Evolutionary conservation across 75 land plant genomes (phyloP).

Genomic region (Adiantum capillusveneris): DNA sequence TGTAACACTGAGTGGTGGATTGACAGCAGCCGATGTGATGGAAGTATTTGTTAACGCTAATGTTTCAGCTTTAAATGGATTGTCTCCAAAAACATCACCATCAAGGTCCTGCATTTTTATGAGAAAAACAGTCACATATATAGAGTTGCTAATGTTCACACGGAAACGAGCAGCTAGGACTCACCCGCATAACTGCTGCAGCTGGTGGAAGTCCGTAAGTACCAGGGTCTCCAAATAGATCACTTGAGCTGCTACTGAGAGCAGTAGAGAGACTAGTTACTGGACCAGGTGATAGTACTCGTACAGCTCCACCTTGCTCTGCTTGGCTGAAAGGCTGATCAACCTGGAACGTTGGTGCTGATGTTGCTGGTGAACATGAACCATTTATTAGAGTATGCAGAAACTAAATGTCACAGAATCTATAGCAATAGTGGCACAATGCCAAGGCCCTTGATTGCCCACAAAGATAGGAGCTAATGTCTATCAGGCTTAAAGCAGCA

Average conservation of each 20-base stretch:
- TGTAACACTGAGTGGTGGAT: not conserved
- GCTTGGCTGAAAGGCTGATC: too few relatives aligned
- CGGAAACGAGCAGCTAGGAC: not conserved
- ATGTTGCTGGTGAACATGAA: too few relatives aligned
- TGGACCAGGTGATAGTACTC: not conserved
- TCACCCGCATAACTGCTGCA: slow-evolving; percentile 1
- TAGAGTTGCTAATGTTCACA: not conserved
- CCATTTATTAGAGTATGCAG: too few relatives aligned
- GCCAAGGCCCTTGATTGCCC: too few relatives aligned
- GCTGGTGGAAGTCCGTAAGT: slow-evolving; percentile 6
- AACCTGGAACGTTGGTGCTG: too few relatives aligned
- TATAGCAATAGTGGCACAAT: too few relatives aligned
- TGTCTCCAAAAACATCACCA: slow-evolving; percentile 74
- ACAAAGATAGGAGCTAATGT: too few relatives aligned
- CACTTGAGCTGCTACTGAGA: not conserved
- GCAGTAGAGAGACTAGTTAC: too few relatives aligned
- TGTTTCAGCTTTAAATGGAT: slow-evolving; percentile 56
- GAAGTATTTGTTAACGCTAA: slow-evolving; percentile 12
- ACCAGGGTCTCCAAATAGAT: slow-evolving; percentile 16
- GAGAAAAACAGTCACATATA: not conserved
- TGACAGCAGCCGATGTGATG: slow-evolving; percentile 6
- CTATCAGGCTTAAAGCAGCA: too few relatives aligned
- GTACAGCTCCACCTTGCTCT: too few relatives aligned
- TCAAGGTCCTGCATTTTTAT: slow-evolving; percentile 7
- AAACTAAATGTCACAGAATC: too few relatives aligned